phyloP scores from a whole-genome alignment of 2,329 filamentous ascomycete species.

The Sordariomycetes sp. region DNA sequence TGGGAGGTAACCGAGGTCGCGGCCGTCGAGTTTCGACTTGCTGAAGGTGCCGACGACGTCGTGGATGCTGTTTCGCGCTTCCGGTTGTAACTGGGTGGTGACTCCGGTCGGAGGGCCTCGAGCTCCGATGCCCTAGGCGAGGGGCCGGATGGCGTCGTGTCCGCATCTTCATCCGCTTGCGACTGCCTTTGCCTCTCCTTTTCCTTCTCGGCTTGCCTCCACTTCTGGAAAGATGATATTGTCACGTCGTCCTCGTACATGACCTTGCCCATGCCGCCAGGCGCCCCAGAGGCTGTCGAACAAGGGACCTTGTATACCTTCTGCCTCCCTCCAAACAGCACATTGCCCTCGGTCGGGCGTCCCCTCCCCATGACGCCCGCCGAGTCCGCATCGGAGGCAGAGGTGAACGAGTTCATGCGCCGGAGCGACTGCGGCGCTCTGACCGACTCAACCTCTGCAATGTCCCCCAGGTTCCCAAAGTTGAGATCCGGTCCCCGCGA shows the following conservation, averaged over 20 bases:
- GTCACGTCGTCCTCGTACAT: constrained; percentile 82
- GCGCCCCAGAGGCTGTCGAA: constrained; percentile 24
- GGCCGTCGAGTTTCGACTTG: constrained; percentile 67
- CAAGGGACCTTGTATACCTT: constrained; percentile 79
- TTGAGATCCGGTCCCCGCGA: constrained; percentile 67
- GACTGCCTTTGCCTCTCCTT: constrained; percentile 43
- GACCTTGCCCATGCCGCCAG: constrained; percentile 46
- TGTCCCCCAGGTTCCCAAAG: constrained; percentile 55
- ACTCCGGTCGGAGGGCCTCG: constrained; percentile 15
- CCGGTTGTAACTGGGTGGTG: constrained; percentile 50
- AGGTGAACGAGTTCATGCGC: constrained; percentile 51
- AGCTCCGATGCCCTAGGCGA: constrained; percentile 9
- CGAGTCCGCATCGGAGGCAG: constrained; percentile 56
- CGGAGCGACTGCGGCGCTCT: constrained; percentile 42
- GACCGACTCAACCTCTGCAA: constrained; percentile 81
- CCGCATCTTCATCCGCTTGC: constrained; percentile 21
- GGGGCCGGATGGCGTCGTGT: neutral
- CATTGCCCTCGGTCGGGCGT: constrained; percentile 79
- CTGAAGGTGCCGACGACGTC: constrained; percentile 54
- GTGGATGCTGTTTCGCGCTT: constrained; percentile 83
- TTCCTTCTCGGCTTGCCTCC: constrained; percentile 49
- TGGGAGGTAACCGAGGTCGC: constrained; percentile 84
- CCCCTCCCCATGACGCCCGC: constrained; percentile 69
- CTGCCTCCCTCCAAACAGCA: constrained; percentile 86
- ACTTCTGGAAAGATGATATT: constrained; percentile 70